Evolutionary conservation across 1,139 yeast species (phyloP).

Genomic region (Diutina siamensis): DNA sequence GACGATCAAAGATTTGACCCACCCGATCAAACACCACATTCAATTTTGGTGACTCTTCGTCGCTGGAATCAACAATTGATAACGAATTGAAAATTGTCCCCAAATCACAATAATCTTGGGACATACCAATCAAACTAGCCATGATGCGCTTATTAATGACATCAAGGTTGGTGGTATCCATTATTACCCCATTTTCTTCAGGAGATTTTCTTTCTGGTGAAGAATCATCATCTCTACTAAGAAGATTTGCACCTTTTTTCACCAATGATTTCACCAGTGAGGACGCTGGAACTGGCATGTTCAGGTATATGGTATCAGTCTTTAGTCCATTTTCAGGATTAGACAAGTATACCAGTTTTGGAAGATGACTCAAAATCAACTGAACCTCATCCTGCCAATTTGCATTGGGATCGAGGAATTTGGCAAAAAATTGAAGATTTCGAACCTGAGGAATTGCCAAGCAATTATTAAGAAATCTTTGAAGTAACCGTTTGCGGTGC

Average conservation of each 20-base stretch:
- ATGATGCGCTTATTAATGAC: constrained; percentile 56
- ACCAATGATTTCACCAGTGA: neutral
- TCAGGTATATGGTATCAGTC: constrained; percentile 47
- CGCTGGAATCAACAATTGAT: constrained; percentile 30
- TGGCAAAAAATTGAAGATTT: constrained; percentile 52
- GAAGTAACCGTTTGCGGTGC: constrained; percentile 65
- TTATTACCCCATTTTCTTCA: neutral
- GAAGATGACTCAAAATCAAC: constrained; percentile 27
- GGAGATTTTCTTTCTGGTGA: neutral
- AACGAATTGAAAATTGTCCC: constrained; percentile 67
- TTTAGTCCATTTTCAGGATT: constrained; percentile 43
- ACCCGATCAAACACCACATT: constrained; percentile 44
- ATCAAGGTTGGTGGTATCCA: constrained; percentile 25
- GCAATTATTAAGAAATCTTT: constrained; percentile 73
- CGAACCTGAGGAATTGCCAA: constrained; percentile 43
- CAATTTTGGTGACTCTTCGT: constrained; percentile 25
- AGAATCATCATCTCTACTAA: neutral
- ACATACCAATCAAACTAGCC: constrained; percentile 50
- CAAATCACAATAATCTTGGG: constrained; percentile 56
- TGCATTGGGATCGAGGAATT: constrained; percentile 76
- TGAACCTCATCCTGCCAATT: constrained; percentile 55
- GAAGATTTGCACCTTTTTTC: neutral
- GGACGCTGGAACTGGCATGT: constrained; percentile 47
- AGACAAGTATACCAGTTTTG: constrained; percentile 36
- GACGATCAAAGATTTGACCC: constrained; percentile 73